Conservation (phyloP, 2,329 filamentous ascomycete genomes). For the Paecilomyces fulvus region DNA sequence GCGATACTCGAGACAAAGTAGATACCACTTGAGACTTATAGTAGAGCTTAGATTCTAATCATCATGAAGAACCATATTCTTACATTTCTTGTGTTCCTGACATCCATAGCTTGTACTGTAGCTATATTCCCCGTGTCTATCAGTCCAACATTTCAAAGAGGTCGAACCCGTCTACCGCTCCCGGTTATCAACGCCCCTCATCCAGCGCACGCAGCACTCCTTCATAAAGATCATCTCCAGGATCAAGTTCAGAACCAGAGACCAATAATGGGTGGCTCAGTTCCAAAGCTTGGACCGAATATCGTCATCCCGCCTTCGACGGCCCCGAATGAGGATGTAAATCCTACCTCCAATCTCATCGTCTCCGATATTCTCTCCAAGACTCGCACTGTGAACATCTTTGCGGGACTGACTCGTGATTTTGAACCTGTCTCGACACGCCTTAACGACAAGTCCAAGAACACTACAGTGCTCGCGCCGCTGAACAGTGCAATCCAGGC, state of each 20-base stretch:
- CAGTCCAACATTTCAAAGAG: background rate
- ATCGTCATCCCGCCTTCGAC: conserved; percentile 14
- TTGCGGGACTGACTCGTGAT: conserved; percentile 71
- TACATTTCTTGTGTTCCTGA: conserved; percentile 1
- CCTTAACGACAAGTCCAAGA: conserved; percentile 56
- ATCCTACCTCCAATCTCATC: conserved; percentile 43
- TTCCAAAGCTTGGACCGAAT: conserved; percentile 9
- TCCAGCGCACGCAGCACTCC: conserved; percentile 7
- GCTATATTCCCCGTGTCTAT: conserved; percentile 6
- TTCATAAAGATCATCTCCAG: conserved; percentile 9
- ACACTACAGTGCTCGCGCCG: conserved; percentile 81
- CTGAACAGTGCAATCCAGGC: conserved; percentile 71
- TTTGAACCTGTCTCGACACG: conserved; percentile 60
- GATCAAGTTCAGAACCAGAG: conserved; percentile 15
- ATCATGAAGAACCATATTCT: conserved; percentile 1
- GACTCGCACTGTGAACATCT: conserved; percentile 71
- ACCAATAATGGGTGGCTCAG: conserved; percentile 15
- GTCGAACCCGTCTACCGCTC: conserved; percentile 14
- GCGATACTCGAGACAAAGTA: background rate
- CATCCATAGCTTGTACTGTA: conserved; percentile 7
- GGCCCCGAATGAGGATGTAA: conserved; percentile 6
- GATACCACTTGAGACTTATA: background rate
- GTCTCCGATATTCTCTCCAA: conserved; percentile 79
- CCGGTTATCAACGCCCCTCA: conserved; percentile 10
- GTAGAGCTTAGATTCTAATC: background rate